phyloP scores from a whole-genome alignment of 106 monocot species.

The Apostasia shenzhenica region DNA sequence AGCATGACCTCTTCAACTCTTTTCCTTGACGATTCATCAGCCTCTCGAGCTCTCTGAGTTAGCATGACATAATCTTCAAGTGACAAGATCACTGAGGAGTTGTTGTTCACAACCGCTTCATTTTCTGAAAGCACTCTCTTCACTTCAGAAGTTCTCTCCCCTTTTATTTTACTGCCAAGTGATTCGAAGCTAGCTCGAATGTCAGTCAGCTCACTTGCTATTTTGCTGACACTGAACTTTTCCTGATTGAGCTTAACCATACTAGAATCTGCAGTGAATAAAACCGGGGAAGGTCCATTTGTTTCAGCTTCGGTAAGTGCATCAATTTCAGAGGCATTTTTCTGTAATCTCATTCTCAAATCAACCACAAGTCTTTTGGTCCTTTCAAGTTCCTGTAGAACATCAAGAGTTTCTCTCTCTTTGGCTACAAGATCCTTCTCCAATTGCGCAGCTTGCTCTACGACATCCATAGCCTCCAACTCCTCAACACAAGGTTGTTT shows the following conservation, averaged over 20 bases:
- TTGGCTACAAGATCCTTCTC: slow-evolving; percentile 81
- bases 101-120: slow-evolving; percentile 19
- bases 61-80: slow-evolving; percentile 53
- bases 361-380: slow-evolving; percentile 53
- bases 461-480: slow-evolving; percentile 22
- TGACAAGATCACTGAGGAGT: slow-evolving; percentile 30
- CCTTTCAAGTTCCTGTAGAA: slow-evolving; percentile 71
- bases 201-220: slow-evolving; percentile 45
- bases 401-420: slow-evolving; percentile 68
- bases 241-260: slow-evolving; percentile 65
- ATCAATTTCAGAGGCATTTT: slow-evolving; percentile 29
- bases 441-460: slow-evolving; percentile 49
- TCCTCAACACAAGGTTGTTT: slow-evolving; percentile 20
- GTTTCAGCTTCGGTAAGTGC: slow-evolving; percentile 4
- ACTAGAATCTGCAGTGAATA: slow-evolving; percentile 15
- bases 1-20: slow-evolving; percentile 44
- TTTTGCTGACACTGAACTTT: slow-evolving; percentile 61
- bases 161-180: slow-evolving; percentile 44
- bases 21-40: slow-evolving; percentile 52
- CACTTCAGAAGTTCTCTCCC: slow-evolving; percentile 55
- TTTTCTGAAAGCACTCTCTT: slow-evolving; percentile 40
- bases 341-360: slow-evolving; percentile 50
- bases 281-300: slow-evolving; percentile 8
- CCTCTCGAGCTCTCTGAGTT: slow-evolving; percentile 49
- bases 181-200: slow-evolving; percentile 43